Evolutionary conservation across 352 stramenopile genomes (phyloP).

Genomic region (Globisporangium apiculatum): DNA sequence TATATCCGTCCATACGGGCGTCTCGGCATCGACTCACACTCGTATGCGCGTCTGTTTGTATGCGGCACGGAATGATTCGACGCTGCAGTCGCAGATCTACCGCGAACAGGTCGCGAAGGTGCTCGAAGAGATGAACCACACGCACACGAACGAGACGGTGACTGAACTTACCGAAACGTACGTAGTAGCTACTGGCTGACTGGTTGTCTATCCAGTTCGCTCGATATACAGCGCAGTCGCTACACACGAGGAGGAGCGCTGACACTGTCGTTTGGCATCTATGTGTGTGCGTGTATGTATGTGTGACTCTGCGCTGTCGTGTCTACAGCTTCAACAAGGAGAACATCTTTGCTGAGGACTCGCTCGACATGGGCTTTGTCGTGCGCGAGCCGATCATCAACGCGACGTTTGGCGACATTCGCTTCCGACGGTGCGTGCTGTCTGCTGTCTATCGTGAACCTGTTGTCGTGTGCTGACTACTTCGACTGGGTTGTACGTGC

Average conservation of each 20-base stretch:
- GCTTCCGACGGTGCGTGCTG: constrained; percentile 61
- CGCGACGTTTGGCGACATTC: constrained; percentile 85
- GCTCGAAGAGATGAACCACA: constrained; percentile 79
- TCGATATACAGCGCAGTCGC: no score
- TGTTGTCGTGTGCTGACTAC: not conserved
- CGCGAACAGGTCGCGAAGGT: constrained; percentile 81
- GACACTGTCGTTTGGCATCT: not conserved
- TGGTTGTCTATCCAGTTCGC: no score
- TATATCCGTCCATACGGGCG: not conserved
- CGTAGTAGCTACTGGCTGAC: constrained; percentile 5
- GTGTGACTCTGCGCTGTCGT: no score
- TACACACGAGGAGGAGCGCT: no score
- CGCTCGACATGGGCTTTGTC: constrained; percentile 82
- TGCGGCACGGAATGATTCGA: not conserved
- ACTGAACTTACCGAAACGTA: constrained; percentile 84
- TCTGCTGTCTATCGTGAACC: not conserved
- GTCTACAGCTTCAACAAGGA: constrained; percentile 73
- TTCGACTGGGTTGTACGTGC: no score
- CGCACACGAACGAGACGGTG: constrained; percentile 83
- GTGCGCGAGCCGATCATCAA: constrained; percentile 87
- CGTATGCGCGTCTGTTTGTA: constrained; percentile 9
- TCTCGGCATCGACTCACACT: not conserved
- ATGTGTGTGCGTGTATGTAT: not conserved
- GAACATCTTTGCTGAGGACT: constrained; percentile 79
- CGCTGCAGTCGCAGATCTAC: constrained; percentile 72